Evolutionary conservation across 2,329 filamentous ascomycete species (phyloP), one percentile per base, ranked within the genome.

Genomic region (Microascus cirrosus): DNA sequence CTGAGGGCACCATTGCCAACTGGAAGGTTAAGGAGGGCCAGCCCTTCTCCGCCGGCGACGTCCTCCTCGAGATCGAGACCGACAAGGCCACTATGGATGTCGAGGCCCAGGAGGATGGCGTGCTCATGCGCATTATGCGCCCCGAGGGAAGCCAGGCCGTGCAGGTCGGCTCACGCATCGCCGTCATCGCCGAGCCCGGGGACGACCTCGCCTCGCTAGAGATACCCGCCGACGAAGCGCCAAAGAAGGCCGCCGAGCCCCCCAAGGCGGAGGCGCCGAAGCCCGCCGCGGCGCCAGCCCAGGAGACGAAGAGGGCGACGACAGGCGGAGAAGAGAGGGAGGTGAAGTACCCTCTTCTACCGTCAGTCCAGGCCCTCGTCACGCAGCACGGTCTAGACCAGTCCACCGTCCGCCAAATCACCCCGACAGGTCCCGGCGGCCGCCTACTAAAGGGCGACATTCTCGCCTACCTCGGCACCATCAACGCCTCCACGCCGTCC

Each of bases 31-130:
- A 93, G 73, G 90, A 95, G 75, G 90, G 90, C 69, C 89, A 94
- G 64, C 80, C 83, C 56, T 95, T 90, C 72, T 78, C 82, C 55
- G 87, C 90, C 59, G 90, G 90, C 64, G 90, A 95, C 71, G 89
- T 95, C 35, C 79, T 95, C 56, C 83, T 95, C 60, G 90, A 95
- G 74, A 94, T 95, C 69, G 90, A 95, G 76, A 95, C 90, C 60
- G 90, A 95, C 73, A 95, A 95, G 79, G 90, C 90, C 58, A 89
- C 89, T 59, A 95, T 95, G 90, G 91, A 95, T 65, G 90, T 95
- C 28, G 91, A 95, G 77, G 90, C 90, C 48, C 90, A 94, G 74
- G 90, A 95, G 52, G 90, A 95, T 68, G 90, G 91, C 50, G 77
- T 93, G 64, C 74, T 95, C 71, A 85, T 91, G 68, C 95, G 94